These are phyloP conservation scores for Lavandula angustifolia DNA, from an alignment of 257 asterid species.

Conservation along the genomic window DNA sequence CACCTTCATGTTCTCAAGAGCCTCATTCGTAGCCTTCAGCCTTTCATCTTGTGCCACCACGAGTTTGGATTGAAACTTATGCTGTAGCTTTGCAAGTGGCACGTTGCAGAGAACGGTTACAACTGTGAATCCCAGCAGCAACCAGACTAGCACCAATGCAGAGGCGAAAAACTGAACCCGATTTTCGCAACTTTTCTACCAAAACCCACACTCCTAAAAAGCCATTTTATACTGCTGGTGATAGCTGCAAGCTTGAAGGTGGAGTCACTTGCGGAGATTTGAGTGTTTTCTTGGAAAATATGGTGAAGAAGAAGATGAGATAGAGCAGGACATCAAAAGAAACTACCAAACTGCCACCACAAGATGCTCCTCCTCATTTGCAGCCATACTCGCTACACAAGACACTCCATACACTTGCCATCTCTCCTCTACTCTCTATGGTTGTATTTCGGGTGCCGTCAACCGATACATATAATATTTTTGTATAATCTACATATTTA, in stretches of 20 bases:
- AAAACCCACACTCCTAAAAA: slow-evolving; percentile 68
- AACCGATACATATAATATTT: too few relatives aligned
- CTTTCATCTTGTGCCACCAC: slow-evolving; percentile 87
- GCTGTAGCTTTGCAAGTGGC: slow-evolving; percentile 88
- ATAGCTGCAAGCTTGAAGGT: slow-evolving; percentile 51
- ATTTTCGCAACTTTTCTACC: slow-evolving; percentile 48
- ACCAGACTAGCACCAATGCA: slow-evolving; percentile 69
- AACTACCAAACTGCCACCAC: slow-evolving; percentile 44
- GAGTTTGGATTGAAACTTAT: slow-evolving; percentile 73
- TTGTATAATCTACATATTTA: too few relatives aligned
- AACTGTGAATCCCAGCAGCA: slow-evolving; percentile 56
- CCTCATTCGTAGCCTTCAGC: slow-evolving; percentile 72
- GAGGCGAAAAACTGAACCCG: slow-evolving; percentile 41
- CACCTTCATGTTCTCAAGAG: slow-evolving; percentile 88
- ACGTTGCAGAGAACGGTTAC: slow-evolving; percentile 74
- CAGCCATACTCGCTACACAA: slow-evolving; percentile 56
- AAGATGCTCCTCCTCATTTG: slow-evolving; percentile 26
- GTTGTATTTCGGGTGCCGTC: slow-evolving; percentile 7
- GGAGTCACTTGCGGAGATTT: slow-evolving; percentile 38
- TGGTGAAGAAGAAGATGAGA: slow-evolving; percentile 44
- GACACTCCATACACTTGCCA: slow-evolving; percentile 60
- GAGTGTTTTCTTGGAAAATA: slow-evolving; percentile 44
- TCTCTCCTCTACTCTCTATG: slow-evolving; percentile 33
- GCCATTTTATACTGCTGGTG: slow-evolving; percentile 59
- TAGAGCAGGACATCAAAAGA: slow-evolving; percentile 58